phyloP scores from a whole-genome alignment of 805 yeast genomes.

The Metschnikowia cubensis region DNA sequence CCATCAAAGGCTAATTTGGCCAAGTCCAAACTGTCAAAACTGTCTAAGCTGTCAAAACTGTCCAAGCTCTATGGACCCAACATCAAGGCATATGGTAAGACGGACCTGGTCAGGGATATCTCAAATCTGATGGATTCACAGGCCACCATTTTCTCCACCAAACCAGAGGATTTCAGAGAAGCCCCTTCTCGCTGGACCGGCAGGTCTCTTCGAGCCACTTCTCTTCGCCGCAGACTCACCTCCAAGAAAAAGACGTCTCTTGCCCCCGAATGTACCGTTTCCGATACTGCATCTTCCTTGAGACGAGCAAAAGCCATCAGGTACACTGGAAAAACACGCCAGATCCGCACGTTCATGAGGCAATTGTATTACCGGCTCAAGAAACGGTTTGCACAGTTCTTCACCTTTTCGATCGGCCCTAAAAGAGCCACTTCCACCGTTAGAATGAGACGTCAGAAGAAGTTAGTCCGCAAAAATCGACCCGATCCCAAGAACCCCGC shows the following conservation, averaged over 20 bases:
- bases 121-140: slow-evolving; percentile 41
- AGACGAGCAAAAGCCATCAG: background rate
- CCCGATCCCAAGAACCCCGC: background rate
- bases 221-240: background rate
- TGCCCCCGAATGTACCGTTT: no score
- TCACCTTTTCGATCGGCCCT: slow-evolving; percentile 11
- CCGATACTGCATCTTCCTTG: background rate
- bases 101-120: slow-evolving; percentile 21
- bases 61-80: background rate
- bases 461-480: slow-evolving; percentile 1
- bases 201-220: background rate
- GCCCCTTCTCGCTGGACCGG: background rate
- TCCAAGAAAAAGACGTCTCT: no score
- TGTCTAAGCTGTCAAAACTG: no score
- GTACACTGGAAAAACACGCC: background rate
- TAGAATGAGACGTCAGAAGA: background rate
- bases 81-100: background rate
- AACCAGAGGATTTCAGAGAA: slow-evolving; percentile 19
- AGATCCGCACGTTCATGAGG: background rate
- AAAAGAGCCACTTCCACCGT: slow-evolving; percentile 12
- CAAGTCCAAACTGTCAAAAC: no score
- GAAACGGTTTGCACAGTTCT: slow-evolving; percentile 16
- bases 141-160: slow-evolving; percentile 43
- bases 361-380: slow-evolving; percentile 14
- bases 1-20: background rate